These are phyloP conservation scores for Polyporus tsugae DNA, from an alignment of 1,284 basidiomycete species.

Conservation along the genomic window DNA sequence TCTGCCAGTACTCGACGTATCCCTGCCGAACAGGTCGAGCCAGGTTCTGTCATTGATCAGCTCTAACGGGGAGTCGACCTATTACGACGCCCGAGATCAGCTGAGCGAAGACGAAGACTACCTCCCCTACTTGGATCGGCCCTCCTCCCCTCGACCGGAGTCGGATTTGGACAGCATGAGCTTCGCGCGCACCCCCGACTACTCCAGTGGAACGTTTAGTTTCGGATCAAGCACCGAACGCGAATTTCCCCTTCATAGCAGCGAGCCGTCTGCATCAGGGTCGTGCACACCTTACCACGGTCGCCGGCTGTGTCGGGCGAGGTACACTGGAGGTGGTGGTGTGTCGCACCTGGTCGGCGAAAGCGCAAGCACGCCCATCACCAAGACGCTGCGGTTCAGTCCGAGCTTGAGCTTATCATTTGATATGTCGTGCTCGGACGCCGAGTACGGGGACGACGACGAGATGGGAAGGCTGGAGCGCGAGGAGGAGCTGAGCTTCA, in stretches of 20 bases:
- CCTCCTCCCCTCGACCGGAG: constrained; percentile 35
- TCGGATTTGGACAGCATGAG: constrained; percentile 43
- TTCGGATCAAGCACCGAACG: constrained; percentile 26
- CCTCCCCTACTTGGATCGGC: constrained; percentile 14
- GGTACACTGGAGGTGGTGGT: constrained; percentile 3
- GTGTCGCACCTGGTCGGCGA: constrained; percentile 24
- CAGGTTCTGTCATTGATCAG: constrained; percentile 18
- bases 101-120: constrained; percentile 21
- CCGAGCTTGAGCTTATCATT: constrained; percentile 28
- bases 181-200: constrained; percentile 39
- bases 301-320: neutral
- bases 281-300: constrained; percentile 18
- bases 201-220: constrained; percentile 29
- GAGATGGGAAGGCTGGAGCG: constrained; percentile 27
- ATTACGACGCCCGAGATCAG: constrained; percentile 28
- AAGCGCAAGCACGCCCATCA: constrained; percentile 21
- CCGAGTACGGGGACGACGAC: constrained; percentile 25
- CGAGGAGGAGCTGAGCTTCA: constrained; percentile 39
- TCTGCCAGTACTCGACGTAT: neutral
- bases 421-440: constrained; percentile 22
- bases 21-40: constrained; percentile 11
- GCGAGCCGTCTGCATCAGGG: constrained; percentile 17
- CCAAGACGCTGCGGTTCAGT: constrained; percentile 33
- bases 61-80: constrained; percentile 20
- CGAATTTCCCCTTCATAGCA: constrained; percentile 17